phyloP scores from a whole-genome alignment of 768 basidiomycete species.

The Tubosaeta sp. region DNA sequence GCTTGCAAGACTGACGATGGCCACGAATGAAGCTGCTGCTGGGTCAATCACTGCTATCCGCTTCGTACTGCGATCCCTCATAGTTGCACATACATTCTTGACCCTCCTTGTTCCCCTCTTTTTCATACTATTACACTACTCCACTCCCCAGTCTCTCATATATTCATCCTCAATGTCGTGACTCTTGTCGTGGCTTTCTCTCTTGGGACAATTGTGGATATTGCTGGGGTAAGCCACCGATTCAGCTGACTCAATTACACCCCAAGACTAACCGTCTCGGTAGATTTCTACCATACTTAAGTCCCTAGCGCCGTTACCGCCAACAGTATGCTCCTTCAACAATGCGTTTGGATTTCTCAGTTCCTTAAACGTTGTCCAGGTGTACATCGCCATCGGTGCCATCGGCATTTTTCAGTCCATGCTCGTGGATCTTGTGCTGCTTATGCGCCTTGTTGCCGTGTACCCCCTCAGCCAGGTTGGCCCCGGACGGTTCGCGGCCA shows the following conservation, averaged over 20 bases:
- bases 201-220: neutral
- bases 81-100: slow-evolving; percentile 24
- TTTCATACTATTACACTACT: slow-evolving; percentile 22
- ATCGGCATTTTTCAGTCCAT: slow-evolving; percentile 12
- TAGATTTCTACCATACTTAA: slow-evolving; percentile 16
- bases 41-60: neutral
- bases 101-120: slow-evolving; percentile 21
- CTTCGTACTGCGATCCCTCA: slow-evolving; percentile 7
- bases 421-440: slow-evolving; percentile 19
- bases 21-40: neutral
- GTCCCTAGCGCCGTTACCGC: neutral
- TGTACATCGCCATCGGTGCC: neutral
- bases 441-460: slow-evolving; percentile 21
- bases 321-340: neutral
- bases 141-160: slow-evolving; percentile 17
- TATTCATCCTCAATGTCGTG: slow-evolving; percentile 24
- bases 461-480: slow-evolving; percentile 12
- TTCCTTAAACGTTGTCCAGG: neutral
- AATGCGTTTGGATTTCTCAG: neutral
- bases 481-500: slow-evolving; percentile 7
- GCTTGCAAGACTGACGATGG: neutral
- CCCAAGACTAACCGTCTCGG: neutral
- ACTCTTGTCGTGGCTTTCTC: slow-evolving; percentile 7
- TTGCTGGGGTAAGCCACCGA: neutral
- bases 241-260: neutral